Evolutionary conservation across 371 early-diverging fungal species (phyloP).

Genomic region (Mortierella polycephala): DNA sequence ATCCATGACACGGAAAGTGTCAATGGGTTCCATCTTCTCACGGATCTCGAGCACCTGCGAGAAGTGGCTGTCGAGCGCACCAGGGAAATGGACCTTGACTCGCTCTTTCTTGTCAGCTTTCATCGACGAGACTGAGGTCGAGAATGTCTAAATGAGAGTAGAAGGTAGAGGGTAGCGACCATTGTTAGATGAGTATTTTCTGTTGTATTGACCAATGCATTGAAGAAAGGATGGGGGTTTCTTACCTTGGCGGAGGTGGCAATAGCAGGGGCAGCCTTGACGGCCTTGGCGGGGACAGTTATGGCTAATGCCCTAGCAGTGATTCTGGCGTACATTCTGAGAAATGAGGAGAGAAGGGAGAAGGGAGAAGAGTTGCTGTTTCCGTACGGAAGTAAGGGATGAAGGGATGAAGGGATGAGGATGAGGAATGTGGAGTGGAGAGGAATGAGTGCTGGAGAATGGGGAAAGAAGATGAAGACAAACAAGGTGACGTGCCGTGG

Average conservation of each 20-base stretch:
- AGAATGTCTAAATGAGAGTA: constrained; percentile 21
- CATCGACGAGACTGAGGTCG: constrained; percentile 35
- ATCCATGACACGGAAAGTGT: constrained; percentile 95
- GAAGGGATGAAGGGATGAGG: neutral
- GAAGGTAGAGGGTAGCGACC: neutral
- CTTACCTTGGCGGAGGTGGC: constrained; percentile 44
- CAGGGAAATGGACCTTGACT: constrained; percentile 66
- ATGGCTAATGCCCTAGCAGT: constrained; percentile 30
- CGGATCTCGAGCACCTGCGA: constrained; percentile 59
- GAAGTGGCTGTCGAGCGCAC: constrained; percentile 65
- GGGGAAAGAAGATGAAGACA: neutral
- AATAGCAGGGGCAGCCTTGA: constrained; percentile 34
- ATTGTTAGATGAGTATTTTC: no score
- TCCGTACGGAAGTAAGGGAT: neutral
- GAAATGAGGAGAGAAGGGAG: neutral
- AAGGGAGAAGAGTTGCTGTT: neutral
- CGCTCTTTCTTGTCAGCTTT: constrained; percentile 39
- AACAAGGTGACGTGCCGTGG: constrained; percentile 11
- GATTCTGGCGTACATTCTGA: constrained; percentile 45
- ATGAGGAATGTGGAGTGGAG: constrained; percentile 1
- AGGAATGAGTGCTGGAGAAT: constrained; percentile 1
- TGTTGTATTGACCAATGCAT: no score
- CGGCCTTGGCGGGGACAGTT: constrained; percentile 26
- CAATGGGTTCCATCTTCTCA: constrained; percentile 69
- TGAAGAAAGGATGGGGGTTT: neutral